Conservation (phyloP, 225 moss, liverwort and hornwort genomes). For the Anthoceros angustus region DNA sequence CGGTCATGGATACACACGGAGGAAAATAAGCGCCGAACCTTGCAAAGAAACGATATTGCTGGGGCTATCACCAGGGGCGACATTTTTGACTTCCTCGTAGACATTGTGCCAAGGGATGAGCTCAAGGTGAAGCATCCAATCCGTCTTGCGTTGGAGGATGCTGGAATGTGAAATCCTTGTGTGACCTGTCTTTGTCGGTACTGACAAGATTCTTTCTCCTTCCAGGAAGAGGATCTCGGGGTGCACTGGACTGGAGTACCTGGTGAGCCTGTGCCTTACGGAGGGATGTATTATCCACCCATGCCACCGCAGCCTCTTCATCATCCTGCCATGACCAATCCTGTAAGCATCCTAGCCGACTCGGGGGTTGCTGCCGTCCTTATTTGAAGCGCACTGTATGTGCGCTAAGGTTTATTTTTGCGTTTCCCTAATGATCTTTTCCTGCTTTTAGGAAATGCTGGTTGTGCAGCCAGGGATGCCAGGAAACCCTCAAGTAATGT, state of each 20-base stretch:
- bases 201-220: neutral
- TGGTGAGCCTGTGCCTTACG: constrained; percentile 65
- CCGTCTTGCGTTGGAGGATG: neutral
- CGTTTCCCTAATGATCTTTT: neutral
- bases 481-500: constrained; percentile 66
- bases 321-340: constrained; percentile 65
- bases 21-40: constrained; percentile 77
- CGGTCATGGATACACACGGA: constrained; percentile 95
- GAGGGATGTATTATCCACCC: constrained; percentile 64
- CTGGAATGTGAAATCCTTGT: neutral
- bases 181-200: neutral
- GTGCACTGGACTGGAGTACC: constrained; percentile 74
- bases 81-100: constrained; percentile 93
- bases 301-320: constrained; percentile 51
- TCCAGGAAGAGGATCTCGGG: constrained; percentile 79
- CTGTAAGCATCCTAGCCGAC: constrained; percentile 24
- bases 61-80: constrained; percentile 85
- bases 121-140: constrained; percentile 41
- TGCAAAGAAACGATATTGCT: constrained; percentile 89
- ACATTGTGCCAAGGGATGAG: constrained; percentile 88
- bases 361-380: neutral
- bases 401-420: neutral
- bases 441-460: constrained; percentile 68
- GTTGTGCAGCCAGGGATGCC: constrained; percentile 52
- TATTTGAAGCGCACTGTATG: neutral